Evolutionary conservation across 2,329 filamentous ascomycete genomes (phyloP).

Genomic region (Fusarium sublunatum): DNA sequence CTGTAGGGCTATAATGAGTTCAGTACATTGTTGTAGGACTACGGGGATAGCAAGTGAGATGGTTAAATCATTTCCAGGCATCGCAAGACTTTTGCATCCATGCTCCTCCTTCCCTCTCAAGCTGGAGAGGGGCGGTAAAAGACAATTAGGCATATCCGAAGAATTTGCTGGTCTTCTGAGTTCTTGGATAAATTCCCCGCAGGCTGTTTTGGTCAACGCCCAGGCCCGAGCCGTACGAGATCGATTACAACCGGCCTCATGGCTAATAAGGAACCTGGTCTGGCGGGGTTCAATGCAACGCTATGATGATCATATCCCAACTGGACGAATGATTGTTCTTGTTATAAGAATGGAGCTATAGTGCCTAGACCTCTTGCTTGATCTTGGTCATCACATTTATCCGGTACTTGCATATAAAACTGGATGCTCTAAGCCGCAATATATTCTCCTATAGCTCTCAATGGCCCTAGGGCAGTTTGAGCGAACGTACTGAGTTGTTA

Average conservation of each 20-base stretch:
- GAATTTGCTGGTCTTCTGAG: background rate
- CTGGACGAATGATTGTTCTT: conserved; percentile 6
- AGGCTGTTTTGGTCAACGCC: background rate
- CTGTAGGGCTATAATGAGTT: background rate
- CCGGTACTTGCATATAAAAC: conserved; percentile 21
- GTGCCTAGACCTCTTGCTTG: conserved; percentile 21
- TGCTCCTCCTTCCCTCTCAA: no score
- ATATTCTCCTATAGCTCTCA: background rate
- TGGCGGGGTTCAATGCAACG: conserved; percentile 22
- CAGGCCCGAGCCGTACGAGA: background rate
- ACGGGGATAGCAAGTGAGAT: no score
- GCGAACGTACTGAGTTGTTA: background rate
- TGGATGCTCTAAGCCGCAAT: background rate
- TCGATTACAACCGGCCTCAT: conserved; percentile 15
- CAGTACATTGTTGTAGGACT: no score
- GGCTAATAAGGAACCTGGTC: conserved; percentile 31
- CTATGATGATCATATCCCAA: conserved; percentile 23
- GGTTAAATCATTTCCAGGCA: no score
- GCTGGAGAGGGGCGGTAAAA: no score
- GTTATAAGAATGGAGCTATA: conserved; percentile 5
- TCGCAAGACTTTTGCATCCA: no score
- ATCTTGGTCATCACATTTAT: conserved; percentile 7
- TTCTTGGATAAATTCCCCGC: background rate
- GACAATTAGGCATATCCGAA: no score
- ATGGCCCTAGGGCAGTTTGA: no score